A percentile compares a stretch with the other conserved stretches of the same genome.
Evolutionary conservation across 2,329 filamentous ascomycete genomes (phyloP).

Genomic region (Decorospora gaudefroyi): DNA sequence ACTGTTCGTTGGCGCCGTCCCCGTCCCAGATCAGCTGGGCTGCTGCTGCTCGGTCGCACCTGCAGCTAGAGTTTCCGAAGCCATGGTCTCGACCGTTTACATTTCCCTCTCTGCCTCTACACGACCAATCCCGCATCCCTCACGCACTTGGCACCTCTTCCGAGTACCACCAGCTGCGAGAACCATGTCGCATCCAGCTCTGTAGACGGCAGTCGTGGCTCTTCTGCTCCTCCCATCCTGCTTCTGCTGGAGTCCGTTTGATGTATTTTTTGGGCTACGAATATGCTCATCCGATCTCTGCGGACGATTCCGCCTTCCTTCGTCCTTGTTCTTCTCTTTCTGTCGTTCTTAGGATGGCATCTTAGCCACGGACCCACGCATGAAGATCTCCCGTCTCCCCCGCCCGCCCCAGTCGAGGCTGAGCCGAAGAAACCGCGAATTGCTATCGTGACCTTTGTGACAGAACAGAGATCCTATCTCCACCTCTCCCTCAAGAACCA

Average conservation of each 20-base stretch:
- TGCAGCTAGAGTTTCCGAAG: background rate
- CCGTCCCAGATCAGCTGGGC: too few relatives aligned
- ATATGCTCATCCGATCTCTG: slow-evolving; percentile 37
- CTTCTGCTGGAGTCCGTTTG: background rate
- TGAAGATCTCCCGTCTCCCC: slow-evolving; percentile 18
- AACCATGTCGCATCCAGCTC: slow-evolving; percentile 13
- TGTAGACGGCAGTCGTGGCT: slow-evolving; percentile 9
- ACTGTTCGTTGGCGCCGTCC: background rate
- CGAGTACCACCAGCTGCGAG: slow-evolving; percentile 17
- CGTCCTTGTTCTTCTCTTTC: slow-evolving; percentile 34
- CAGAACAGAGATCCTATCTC: slow-evolving; percentile 45
- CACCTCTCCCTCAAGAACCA: slow-evolving; percentile 47
- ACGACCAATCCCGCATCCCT: slow-evolving; percentile 23
- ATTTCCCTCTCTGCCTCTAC: slow-evolving; percentile 9
- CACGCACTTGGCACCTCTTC: slow-evolving; percentile 24
- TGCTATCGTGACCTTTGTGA: slow-evolving; percentile 46
- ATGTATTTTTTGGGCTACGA: slow-evolving; percentile 1
- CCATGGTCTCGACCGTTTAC: slow-evolving; percentile 16
- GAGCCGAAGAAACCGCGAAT: slow-evolving; percentile 29
- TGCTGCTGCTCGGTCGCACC: slow-evolving; percentile 1
- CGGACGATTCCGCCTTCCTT: slow-evolving; percentile 29
- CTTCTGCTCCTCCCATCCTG: background rate
- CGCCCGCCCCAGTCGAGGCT: slow-evolving; percentile 4
- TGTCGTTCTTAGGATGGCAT: slow-evolving; percentile 40
- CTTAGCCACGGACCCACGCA: slow-evolving; percentile 30